Base-by-base conservation (phyloP, 495 filamentous ascomycete genomes). In the Aspergillus taichungensis region DNA sequence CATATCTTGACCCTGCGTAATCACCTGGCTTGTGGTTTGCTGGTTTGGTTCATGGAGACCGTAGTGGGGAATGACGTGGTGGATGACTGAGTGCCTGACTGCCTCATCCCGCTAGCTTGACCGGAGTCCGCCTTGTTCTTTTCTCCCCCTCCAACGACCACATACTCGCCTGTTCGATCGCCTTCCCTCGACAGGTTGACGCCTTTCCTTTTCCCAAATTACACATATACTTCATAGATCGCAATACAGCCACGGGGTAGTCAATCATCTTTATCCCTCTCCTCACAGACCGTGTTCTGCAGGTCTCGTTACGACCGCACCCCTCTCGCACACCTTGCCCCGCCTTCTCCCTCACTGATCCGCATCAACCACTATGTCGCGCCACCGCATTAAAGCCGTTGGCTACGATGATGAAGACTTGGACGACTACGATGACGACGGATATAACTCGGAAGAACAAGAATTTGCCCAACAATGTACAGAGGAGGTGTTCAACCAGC, bases 381-480 rank as follows among this genome's bases (percentile, higher is more conserved):
- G 60, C 50, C 67, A 71, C 48, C 67, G 70, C 37, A 55, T 74
- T n/a, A 74, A 74, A 40, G 61, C 59, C 33, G 56, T 74, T 14
- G 61, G 58, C 31, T 72, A 70, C 43, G 68, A 72, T 18, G 69
- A 72, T 8, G 68, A 71, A 24, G 66, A 73, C 14, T 53, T 56
- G 32, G 24, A 34, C 8, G 44, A 59, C 40, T 54, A 66, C 30
- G 57, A 56, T 29, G 65, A 73, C 14, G 68, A 72, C 36, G 66
- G 63, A 8, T 72, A 71, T 12, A 66, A 63, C 24, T 68, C 65
- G 4, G 68, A 69, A 52, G 68, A 74, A 41, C 63, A 68, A 44
- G 70, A 67, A 36, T 52, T 60, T 27, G 40, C 68, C 31, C 56
- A 69, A 30, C 60, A 66, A 39, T 69, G 64, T 41, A 72, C 66